phyloP scores from a whole-genome alignment of 78 protist genomes.

The Chrysochromulina parva region DNA sequence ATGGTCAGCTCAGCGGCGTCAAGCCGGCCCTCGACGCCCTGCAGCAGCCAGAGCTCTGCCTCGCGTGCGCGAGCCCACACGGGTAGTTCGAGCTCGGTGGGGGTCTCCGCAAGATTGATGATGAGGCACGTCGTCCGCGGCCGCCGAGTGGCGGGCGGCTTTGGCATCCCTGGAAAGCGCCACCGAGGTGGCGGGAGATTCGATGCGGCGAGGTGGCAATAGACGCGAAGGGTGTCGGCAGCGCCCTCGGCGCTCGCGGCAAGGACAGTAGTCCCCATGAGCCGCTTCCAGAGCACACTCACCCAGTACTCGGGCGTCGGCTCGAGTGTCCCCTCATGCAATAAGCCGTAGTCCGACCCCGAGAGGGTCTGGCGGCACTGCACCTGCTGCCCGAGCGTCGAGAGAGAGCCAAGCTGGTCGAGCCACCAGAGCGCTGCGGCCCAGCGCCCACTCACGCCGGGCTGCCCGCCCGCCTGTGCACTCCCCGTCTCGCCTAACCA shows the following conservation, averaged over 20 bases:
- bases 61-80: no score
- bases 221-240: neutral
- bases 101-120: no score
- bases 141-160: no score
- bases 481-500: slow-evolving; percentile 1
- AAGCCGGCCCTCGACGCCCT: no score
- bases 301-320: slow-evolving; percentile 21
- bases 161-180: no score
- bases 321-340: neutral
- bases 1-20: no score
- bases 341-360: neutral
- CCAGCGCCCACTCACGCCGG: neutral
- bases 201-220: neutral
- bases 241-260: neutral
- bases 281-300: neutral
- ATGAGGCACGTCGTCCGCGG: no score
- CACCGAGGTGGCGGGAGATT: no score
- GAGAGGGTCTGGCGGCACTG: neutral
- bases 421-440: neutral
- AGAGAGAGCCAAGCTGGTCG: neutral
- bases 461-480: slow-evolving; percentile 13
- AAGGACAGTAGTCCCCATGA: neutral
- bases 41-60: no score
- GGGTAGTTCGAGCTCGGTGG: no score
- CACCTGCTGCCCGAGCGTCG: neutral